Conservation (phyloP, 2,329 filamentous ascomycete species). For the Diaporthe ilicicola region DNA sequence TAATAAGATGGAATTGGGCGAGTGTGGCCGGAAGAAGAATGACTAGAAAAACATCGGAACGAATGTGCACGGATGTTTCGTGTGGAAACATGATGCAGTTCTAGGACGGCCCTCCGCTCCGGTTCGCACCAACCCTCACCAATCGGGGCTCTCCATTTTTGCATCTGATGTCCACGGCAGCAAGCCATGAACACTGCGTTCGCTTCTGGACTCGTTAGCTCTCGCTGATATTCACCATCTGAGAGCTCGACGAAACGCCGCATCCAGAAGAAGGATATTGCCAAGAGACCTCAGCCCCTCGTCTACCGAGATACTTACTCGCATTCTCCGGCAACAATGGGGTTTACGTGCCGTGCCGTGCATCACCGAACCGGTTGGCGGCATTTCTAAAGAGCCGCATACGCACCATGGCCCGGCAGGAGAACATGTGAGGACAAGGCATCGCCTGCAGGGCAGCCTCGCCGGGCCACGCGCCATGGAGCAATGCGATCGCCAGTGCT, state of each 20-base stretch:
- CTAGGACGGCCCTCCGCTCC: not conserved
- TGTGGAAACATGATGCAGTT: constrained; percentile 11
- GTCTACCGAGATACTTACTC: not conserved
- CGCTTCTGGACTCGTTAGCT: not conserved
- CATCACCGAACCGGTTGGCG: not conserved
- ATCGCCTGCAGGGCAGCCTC: not conserved
- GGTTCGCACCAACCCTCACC: constrained; percentile 7
- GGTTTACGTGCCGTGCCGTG: not conserved
- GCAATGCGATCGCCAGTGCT: too few species aligned
- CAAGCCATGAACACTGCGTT: not conserved
- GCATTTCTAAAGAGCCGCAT: not conserved
- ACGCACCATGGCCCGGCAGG: not conserved
- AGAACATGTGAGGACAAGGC: constrained; percentile 8
- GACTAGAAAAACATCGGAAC: not conserved
- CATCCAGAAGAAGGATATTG: not conserved
- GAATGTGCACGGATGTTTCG: constrained; percentile 16
- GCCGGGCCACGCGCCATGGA: too few species aligned
- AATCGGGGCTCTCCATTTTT: not conserved
- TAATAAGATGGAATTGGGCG: not conserved
- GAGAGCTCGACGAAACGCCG: not conserved
- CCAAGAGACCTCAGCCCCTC: not conserved
- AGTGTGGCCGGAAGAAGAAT: not conserved
- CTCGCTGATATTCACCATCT: not conserved
- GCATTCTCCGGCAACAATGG: too few species aligned
- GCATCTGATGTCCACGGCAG: constrained; percentile 2